These are phyloP conservation scores for Aspergillus bombycis DNA, from an alignment of 2,329 filamentous ascomycete genomes.

Conservation along the genomic window DNA sequence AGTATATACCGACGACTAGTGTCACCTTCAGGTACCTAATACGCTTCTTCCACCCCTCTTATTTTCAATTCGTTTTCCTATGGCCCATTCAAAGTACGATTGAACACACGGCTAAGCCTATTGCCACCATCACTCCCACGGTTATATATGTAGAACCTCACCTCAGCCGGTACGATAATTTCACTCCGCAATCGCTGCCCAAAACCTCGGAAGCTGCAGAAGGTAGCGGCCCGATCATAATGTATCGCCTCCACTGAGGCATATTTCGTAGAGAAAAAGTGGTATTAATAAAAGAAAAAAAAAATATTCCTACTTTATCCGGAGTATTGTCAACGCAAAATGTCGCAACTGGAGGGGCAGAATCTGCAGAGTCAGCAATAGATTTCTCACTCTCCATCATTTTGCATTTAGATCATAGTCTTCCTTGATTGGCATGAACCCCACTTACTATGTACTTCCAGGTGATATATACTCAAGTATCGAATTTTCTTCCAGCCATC, in stretches of 20 bases:
- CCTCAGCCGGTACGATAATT: slow-evolving; percentile 4
- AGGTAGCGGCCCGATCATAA: slow-evolving; percentile 10
- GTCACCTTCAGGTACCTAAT: neutral
- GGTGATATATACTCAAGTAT: neutral
- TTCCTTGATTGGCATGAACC: neutral
- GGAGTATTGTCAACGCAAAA: slow-evolving; percentile 1
- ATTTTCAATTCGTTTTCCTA: neutral
- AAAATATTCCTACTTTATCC: neutral
- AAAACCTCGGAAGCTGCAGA: slow-evolving; percentile 5
- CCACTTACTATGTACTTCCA: slow-evolving; percentile 1
- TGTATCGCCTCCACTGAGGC: slow-evolving; percentile 4
- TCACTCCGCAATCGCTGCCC: slow-evolving; percentile 7
- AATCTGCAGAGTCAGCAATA: neutral
- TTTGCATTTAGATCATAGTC: neutral
- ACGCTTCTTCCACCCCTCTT: neutral
- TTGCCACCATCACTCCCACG: neutral
- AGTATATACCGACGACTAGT: slow-evolving; percentile 6
- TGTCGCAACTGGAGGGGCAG: slow-evolving; percentile 9
- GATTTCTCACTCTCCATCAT: neutral
- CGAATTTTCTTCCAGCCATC: slow-evolving; percentile 7
- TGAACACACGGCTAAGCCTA: neutral
- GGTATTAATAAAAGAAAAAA: neutral
- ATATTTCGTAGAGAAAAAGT: neutral
- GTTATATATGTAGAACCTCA: neutral
- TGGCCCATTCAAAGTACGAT: neutral